Percentiles rank a stretch among this genome's conserved stretches.
Evolutionary conservation across 768 basidiomycete species (phyloP).

Genomic region (Rhodotorula babjevae): DNA sequence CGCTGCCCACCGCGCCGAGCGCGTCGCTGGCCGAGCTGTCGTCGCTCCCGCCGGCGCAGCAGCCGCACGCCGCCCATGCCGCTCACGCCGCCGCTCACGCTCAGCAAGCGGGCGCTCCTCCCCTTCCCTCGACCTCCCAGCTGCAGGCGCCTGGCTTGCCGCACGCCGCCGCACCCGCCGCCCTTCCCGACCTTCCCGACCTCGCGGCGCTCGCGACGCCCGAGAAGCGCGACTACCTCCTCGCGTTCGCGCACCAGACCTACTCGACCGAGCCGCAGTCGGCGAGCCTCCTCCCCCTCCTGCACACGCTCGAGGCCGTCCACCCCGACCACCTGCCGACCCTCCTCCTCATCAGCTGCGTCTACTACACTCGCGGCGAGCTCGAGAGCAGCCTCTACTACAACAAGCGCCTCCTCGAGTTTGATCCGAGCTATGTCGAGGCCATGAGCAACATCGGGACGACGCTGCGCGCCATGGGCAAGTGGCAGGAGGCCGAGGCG

Average conservation of each 20-base stretch:
- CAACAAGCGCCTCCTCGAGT: constrained; percentile 40
- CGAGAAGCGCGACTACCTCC: constrained; percentile 34
- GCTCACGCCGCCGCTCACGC: background rate
- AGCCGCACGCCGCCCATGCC: background rate
- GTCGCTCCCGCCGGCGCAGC: background rate
- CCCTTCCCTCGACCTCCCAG: no score
- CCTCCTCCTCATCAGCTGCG: constrained; percentile 49
- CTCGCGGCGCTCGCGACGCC: constrained; percentile 18
- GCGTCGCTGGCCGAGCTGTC: background rate
- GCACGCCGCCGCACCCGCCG: no score
- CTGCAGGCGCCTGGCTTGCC: no score
- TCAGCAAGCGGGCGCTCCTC: no score
- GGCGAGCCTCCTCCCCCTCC: constrained; percentile 45
- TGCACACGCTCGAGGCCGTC: constrained; percentile 45
- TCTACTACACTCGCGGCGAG: constrained; percentile 47
- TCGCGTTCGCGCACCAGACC: constrained; percentile 34
- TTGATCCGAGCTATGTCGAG: constrained; percentile 48
- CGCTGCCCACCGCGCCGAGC: background rate
- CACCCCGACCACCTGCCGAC: constrained; percentile 48
- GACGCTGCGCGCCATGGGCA: constrained; percentile 47
- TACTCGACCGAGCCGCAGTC: constrained; percentile 27
- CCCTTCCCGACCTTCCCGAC: background rate
- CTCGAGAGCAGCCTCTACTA: constrained; percentile 44
- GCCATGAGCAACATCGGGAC: constrained; percentile 52
- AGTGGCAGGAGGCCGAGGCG: constrained; percentile 46